phyloP scores from a whole-genome alignment of 1,284 basidiomycete genomes.

The Sporisorium exsertum region DNA sequence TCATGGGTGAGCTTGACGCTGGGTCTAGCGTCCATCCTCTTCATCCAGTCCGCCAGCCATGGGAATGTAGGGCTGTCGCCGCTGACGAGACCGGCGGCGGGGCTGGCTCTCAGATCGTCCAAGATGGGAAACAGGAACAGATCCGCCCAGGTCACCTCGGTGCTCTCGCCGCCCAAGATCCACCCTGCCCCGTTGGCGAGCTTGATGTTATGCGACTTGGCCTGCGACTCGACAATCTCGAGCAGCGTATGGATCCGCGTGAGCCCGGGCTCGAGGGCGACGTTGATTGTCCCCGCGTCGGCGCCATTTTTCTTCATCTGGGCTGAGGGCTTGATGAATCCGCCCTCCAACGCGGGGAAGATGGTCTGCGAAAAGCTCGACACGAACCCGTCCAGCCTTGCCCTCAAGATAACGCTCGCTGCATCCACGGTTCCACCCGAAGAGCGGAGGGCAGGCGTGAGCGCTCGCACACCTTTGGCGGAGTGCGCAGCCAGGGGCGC shows the following conservation, averaged over 20 bases:
- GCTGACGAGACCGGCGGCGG: slow-evolving; percentile 10
- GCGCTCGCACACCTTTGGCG: background rate
- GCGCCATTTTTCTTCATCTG: slow-evolving; percentile 43
- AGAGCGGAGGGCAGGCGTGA: slow-evolving; percentile 22
- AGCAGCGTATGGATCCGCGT: slow-evolving; percentile 15
- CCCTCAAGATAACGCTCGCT: slow-evolving; percentile 3
- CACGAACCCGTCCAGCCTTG: slow-evolving; percentile 25
- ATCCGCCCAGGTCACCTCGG: slow-evolving; percentile 33
- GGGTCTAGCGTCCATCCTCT: slow-evolving; percentile 20
- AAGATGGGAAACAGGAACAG: slow-evolving; percentile 49
- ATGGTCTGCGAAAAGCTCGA: slow-evolving; percentile 30
- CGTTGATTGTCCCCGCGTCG: slow-evolving; percentile 30
- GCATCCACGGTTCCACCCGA: slow-evolving; percentile 7
- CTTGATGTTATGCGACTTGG: background rate
- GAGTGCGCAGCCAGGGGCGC: slow-evolving; percentile 9
- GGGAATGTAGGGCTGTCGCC: slow-evolving; percentile 25
- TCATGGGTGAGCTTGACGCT: slow-evolving; percentile 23
- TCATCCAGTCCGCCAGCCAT: slow-evolving; percentile 26
- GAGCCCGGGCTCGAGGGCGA: slow-evolving; percentile 26
- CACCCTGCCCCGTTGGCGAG: background rate
- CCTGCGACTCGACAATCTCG: slow-evolving; percentile 35
- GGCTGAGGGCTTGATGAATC: slow-evolving; percentile 34
- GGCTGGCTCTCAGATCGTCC: slow-evolving; percentile 29
- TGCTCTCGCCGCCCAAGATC: slow-evolving; percentile 11
- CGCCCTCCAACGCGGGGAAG: slow-evolving; percentile 35